Percentiles rank a stretch among this genome's conserved stretches.
Conservation (phyloP, 2,329 filamentous ascomycete species). For the Aspergillus hortae region DNA sequence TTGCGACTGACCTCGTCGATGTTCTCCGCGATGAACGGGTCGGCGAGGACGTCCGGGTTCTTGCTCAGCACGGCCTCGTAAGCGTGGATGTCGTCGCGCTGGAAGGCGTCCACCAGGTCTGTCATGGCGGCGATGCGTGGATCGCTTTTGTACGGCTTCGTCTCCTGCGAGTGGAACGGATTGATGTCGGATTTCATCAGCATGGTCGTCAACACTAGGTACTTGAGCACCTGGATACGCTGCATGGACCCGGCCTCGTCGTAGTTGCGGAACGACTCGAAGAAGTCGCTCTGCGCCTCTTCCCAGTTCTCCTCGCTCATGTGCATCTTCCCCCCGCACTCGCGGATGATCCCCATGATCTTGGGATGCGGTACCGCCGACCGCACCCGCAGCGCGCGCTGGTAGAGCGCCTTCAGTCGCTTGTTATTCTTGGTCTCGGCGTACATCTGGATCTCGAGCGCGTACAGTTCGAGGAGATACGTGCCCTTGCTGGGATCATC, state of each 20-base stretch:
- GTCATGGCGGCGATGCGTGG: slow-evolving; percentile 96
- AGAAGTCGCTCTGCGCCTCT: slow-evolving; percentile 94
- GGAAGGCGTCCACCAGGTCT: slow-evolving; percentile 92
- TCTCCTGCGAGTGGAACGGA: slow-evolving; percentile 97
- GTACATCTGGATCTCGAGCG: slow-evolving; percentile 98
- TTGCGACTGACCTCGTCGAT: slow-evolving; percentile 98
- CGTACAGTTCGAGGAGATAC: slow-evolving; percentile 92
- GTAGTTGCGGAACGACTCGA: slow-evolving; percentile 98
- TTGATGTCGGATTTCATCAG: slow-evolving; percentile 98
- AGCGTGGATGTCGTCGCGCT: slow-evolving; percentile 85
- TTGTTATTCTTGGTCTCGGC: slow-evolving; percentile 97
- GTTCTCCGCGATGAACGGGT: slow-evolving; percentile 96
- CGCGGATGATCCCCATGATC: slow-evolving; percentile 98
- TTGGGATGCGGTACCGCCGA: slow-evolving; percentile 98
- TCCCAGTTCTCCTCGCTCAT: slow-evolving; percentile 99
- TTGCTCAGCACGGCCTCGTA: slow-evolving; percentile 85
- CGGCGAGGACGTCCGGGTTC: slow-evolving; percentile 83
- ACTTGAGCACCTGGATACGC: slow-evolving; percentile 95
- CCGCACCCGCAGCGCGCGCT: slow-evolving; percentile 83
- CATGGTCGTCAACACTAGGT: slow-evolving; percentile 94
- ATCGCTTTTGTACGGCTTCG: slow-evolving; percentile 95
- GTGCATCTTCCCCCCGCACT: slow-evolving; percentile 99
- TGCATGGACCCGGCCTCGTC: slow-evolving; percentile 96
- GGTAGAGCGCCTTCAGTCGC: slow-evolving; percentile 87
- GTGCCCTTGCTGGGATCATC: slow-evolving; percentile 90